phyloP scores from a whole-genome alignment of 306 rosid genomes.

The Prosopis cineraria region DNA sequence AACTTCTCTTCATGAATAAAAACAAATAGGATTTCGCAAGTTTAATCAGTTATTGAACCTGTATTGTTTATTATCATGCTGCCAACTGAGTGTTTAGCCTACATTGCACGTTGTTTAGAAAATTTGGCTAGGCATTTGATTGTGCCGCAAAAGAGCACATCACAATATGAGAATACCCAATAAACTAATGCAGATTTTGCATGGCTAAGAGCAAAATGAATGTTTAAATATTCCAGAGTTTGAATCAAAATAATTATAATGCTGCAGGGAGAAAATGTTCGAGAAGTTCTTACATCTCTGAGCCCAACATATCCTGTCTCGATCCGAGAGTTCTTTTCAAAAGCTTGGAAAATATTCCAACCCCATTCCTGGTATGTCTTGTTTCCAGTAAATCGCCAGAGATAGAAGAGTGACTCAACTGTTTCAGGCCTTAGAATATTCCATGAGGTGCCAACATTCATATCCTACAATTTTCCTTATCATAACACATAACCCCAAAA shows the following conservation, averaged over 20 bases:
- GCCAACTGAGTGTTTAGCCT: conserved; percentile 15
- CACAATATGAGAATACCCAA: conserved; percentile 14
- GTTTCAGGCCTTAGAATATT: conserved; percentile 97
- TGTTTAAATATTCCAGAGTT: conserved; percentile 23
- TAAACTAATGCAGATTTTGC: conserved; percentile 23
- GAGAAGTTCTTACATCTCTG: conserved; percentile 72
- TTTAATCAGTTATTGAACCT: conserved; percentile 1
- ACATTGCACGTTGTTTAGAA: conserved; percentile 8
- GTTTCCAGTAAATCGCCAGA: conserved; percentile 91
- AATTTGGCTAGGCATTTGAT: conserved; percentile 8
- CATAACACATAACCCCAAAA: conserved; percentile 32
- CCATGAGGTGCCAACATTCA: conserved; percentile 96
- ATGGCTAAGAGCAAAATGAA: conserved; percentile 24
- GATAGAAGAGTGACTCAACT: conserved; percentile 89
- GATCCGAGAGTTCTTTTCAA: conserved; percentile 82
- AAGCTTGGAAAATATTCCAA: conserved; percentile 96
- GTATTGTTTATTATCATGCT: conserved; percentile 2
- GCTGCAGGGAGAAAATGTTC: neutral
- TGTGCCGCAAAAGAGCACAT: neutral
- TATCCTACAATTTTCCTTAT: conserved; percentile 58
- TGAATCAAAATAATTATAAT: neutral
- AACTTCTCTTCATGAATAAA: conserved; percentile 26
- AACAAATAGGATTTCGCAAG: neutral
- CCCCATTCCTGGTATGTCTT: conserved; percentile 98
- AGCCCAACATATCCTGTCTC: conserved; percentile 95